Conservation (phyloP, 305 asterid species). For the Fraxinus nigra region DNA sequence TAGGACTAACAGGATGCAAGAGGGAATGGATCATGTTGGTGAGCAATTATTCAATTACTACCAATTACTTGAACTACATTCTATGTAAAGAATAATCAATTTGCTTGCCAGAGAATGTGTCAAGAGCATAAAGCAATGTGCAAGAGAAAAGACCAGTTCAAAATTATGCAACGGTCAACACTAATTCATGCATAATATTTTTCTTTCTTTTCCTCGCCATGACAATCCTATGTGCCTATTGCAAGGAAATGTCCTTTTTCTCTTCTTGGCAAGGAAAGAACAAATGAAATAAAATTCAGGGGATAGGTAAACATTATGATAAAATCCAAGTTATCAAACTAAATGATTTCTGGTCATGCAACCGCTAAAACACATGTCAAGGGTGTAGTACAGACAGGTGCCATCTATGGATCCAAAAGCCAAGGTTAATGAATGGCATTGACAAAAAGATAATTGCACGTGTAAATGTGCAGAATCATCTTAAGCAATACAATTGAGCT, state of each 20-base stretch:
- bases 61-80: neutral
- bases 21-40: slow-evolving; percentile 10
- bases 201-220: neutral
- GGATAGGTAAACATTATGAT: neutral
- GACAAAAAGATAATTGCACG: neutral
- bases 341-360: neutral
- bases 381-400: neutral
- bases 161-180: neutral
- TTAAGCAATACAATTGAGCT: neutral
- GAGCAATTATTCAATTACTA: neutral
- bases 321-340: neutral
- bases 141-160: neutral
- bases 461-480: neutral
- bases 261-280: neutral
- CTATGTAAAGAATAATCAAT: neutral
- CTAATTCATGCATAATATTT: neutral
- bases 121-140: neutral
- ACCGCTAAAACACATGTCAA: neutral
- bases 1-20: slow-evolving; percentile 54
- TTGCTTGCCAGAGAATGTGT: neutral
- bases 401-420: neutral
- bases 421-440: neutral
- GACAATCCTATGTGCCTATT: neutral
- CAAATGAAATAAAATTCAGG: neutral
- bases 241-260: neutral